A percentile compares a stretch with the other conserved stretches of the same genome.
Evolutionary conservation across 75 land plant species (phyloP).

Genomic region (Adiantum capillusveneris): DNA sequence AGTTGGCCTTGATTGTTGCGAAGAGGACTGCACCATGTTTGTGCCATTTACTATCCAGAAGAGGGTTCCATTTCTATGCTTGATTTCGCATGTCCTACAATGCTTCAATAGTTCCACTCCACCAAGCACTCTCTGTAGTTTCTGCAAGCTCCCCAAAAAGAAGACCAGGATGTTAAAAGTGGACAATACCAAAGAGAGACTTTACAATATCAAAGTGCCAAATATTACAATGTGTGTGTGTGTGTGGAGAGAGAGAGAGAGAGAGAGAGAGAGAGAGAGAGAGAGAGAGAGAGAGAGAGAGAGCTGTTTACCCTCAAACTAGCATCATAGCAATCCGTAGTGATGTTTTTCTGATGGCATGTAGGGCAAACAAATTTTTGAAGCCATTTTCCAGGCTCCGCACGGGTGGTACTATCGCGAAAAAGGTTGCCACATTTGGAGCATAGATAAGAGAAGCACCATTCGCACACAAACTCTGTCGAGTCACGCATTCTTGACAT

Average conservation of each 20-base stretch:
- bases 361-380: background rate
- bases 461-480: background rate
- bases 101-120: no score
- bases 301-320: background rate
- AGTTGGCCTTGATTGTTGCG: no score
- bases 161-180: no score
- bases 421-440: background rate
- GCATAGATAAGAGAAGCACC: conserved; percentile 4
- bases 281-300: background rate
- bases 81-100: no score
- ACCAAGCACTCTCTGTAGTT: no score
- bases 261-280: background rate
- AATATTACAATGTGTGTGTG: background rate
- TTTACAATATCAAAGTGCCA: no score
- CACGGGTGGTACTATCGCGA: conserved; percentile 1
- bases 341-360: background rate
- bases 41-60: no score
- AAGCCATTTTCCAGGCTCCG: conserved; percentile 4
- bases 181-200: no score
- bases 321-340: background rate
- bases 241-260: no score
- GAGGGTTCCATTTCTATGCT: no score
- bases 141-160: no score
- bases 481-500: background rate
- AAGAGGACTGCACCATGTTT: no score